Percentiles rank a stretch among this genome's conserved stretches.
Conservation (phyloP, 495 filamentous ascomycete genomes). For the Staphylotrichum longicolle region DNA sequence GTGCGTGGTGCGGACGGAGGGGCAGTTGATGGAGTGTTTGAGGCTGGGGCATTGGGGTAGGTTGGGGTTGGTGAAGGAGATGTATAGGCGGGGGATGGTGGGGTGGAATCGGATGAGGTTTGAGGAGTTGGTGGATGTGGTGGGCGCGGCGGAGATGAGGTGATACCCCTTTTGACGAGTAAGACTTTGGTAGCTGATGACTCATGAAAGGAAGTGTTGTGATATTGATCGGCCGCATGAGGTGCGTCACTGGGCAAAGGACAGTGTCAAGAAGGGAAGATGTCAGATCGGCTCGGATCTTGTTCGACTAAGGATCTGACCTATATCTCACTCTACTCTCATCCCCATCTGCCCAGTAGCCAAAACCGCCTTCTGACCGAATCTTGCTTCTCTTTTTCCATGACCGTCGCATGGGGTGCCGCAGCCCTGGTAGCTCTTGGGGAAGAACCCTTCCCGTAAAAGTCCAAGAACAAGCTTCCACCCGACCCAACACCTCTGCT, state of each 20-base stretch:
- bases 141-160: too few relatives aligned
- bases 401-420: neutral
- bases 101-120: too few relatives aligned
- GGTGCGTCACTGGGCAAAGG: too few relatives aligned
- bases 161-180: too few relatives aligned
- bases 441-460: neutral
- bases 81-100: neutral
- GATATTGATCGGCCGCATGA: too few relatives aligned
- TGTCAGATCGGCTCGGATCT: too few relatives aligned
- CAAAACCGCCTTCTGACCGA: neutral
- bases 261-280: too few relatives aligned
- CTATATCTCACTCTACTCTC: neutral
- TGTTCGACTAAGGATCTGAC: neutral
- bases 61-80: neutral
- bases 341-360: conserved; percentile 1
- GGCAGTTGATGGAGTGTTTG: neutral
- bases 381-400: neutral
- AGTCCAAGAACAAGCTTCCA: neutral
- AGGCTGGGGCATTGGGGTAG: too few relatives aligned
- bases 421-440: neutral
- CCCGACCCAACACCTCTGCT: neutral
- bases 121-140: too few relatives aligned
- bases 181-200: too few relatives aligned
- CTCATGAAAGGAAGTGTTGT: too few relatives aligned
- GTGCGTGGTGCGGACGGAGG: neutral